These are phyloP conservation scores for Sphaerostilbella broomeana DNA, from an alignment of 2,329 filamentous ascomycete species.

Conservation along the genomic window DNA sequence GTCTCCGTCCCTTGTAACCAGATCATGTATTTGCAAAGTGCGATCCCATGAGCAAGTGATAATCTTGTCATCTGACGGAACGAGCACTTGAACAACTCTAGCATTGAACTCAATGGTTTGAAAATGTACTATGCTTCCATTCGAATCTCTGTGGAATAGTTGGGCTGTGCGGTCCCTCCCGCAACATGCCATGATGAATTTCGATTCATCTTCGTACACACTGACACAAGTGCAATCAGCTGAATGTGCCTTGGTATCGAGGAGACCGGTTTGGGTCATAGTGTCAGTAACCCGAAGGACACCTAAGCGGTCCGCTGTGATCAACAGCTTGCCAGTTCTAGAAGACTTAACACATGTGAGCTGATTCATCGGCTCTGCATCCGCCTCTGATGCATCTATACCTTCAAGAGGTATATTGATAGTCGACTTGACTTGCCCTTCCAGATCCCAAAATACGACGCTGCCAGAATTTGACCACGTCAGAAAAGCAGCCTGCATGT, in stretches of 20 bases:
- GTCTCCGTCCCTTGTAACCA: conserved; percentile 62
- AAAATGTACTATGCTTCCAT: conserved; percentile 63
- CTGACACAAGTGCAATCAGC: conserved; percentile 79
- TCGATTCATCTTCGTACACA: conserved; percentile 56
- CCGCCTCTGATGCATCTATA: conserved; percentile 55
- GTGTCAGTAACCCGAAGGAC: conserved; percentile 65
- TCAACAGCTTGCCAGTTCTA: conserved; percentile 56
- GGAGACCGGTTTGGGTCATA: conserved; percentile 51
- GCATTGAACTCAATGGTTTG: conserved; percentile 93
- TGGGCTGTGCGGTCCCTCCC: conserved; percentile 90
- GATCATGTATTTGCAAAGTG: conserved; percentile 74
- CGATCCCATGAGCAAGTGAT: conserved; percentile 86
- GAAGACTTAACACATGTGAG: conserved; percentile 55
- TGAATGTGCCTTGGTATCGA: conserved; percentile 78
- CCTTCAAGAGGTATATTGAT: conserved; percentile 66
- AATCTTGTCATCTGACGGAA: conserved; percentile 68
- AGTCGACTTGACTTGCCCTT: conserved; percentile 61
- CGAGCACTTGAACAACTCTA: conserved; percentile 66
- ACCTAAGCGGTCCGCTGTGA: conserved; percentile 84
- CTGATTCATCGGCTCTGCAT: conserved; percentile 51
- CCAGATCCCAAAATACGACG: conserved; percentile 73
- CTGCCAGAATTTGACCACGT: conserved; percentile 82
- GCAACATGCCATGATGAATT: conserved; percentile 69
- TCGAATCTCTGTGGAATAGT: conserved; percentile 61
- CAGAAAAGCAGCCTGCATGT: conserved; percentile 64